Base-by-base conservation (phyloP, 345 rosid genomes). In the Hirschfeldia incana region DNA sequence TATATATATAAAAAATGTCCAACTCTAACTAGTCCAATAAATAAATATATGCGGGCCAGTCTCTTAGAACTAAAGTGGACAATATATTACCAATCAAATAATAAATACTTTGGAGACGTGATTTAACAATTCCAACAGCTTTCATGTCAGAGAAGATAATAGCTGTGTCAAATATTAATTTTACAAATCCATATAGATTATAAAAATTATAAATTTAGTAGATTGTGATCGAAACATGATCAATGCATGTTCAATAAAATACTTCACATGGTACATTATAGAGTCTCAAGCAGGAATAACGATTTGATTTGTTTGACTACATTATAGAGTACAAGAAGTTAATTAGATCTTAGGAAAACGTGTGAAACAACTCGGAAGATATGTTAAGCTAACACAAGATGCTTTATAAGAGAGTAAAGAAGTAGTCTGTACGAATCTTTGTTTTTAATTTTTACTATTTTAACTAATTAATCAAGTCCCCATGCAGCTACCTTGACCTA, bases 401-500 rank as follows among this genome's bases (percentile, higher is more conserved):
- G 21, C 21, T 21, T 21, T 21, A 21, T 21, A 21, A 21, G 65
- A 27, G 33, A 59, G 63, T 9, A 30, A 59, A 59, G 8, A 5
- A 60, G n/a, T 59, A 59, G 10, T 59, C 64, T 21, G 13, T 59
- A 32, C 67, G 28, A 65, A 16, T 65, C 49, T 66, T 37, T 10
- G 65, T 11, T 11, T 0, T 21, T 21, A 9, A 21, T 58, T 26
- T 2, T 58, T 29, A 60, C 65, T 28, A 12, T 4, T 11, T 60
- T 28, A 60, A 12, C 15, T 12, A 30, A 67, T 67, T 69, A 6
- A 46, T 28, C 60, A 49, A 68, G 72, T 69, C 15, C 53, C 53
- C 75, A 70, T 34, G 65, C 32, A 62, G 21, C 39, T 28, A 70
- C 30, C 12, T 17, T 57, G 74, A 70, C 74, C 51, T 57, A 12